phyloP scores from a whole-genome alignment of 345 rosid genomes.

The Boechera divaricarpa region DNA sequence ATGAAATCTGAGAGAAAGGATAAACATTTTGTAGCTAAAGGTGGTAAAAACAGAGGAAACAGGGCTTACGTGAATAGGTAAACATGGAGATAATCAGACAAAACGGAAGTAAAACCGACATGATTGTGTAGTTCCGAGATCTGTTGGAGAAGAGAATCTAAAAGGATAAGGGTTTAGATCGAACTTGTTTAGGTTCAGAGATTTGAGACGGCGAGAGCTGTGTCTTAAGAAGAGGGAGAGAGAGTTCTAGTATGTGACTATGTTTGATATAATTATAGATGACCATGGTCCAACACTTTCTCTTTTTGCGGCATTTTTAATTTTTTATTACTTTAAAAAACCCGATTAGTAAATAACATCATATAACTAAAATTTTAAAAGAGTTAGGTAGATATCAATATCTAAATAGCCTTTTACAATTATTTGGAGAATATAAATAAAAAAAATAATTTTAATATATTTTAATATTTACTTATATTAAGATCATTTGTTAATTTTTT shows the following conservation, averaged over 20 bases:
- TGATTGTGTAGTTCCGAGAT: slow-evolving; percentile 30
- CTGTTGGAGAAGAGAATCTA: neutral
- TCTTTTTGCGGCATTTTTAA: slow-evolving; percentile 12
- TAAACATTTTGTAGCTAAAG: slow-evolving; percentile 11
- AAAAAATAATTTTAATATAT: too few relatives aligned
- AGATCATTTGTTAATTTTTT: too few relatives aligned
- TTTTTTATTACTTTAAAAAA: slow-evolving; percentile 8
- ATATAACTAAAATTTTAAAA: neutral
- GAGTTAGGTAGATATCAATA: neutral
- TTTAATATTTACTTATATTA: too few relatives aligned
- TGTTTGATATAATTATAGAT: slow-evolving; percentile 21
- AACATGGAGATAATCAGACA: slow-evolving; percentile 63
- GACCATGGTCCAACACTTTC: slow-evolving; percentile 37
- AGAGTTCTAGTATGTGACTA: slow-evolving; percentile 36
- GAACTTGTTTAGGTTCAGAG: slow-evolving; percentile 19
- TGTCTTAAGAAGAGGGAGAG: slow-evolving; percentile 8
- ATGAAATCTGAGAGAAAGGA: neutral
- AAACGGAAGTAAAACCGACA: slow-evolving; percentile 63
- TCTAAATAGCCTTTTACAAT: neutral
- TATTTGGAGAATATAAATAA: too few relatives aligned
- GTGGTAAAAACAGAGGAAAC: slow-evolving; percentile 13
- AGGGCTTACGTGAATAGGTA: slow-evolving; percentile 73
- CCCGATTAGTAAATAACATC: neutral
- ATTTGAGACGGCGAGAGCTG: slow-evolving; percentile 34
- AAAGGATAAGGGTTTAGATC: slow-evolving; percentile 19